Conservation (phyloP, 129 eudicot species). For the Saussurea involucrata region DNA sequence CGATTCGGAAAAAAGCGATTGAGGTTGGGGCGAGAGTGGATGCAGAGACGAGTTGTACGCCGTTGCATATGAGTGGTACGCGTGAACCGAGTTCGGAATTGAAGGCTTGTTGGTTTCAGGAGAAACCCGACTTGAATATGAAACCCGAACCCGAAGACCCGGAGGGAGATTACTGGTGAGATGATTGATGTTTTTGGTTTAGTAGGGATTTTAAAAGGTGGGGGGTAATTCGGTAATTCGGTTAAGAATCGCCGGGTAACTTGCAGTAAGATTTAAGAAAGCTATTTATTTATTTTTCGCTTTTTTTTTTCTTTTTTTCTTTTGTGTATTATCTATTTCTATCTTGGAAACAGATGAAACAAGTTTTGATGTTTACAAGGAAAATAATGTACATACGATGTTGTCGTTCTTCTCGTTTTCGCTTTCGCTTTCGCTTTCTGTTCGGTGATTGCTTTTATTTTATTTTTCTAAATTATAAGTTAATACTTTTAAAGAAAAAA, state of each 20-base stretch:
- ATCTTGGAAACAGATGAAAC: conserved; percentile 35
- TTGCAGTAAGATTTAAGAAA: neutral
- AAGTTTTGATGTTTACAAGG: conserved; percentile 41
- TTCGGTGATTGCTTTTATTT: neutral
- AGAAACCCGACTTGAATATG: conserved; percentile 76
- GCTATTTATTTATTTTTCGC: neutral
- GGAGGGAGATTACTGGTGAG: conserved; percentile 49
- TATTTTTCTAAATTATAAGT: neutral
- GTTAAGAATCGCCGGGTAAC: neutral
- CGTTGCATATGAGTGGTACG: conserved; percentile 19
- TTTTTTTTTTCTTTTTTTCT: neutral
- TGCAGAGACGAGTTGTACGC: conserved; percentile 42
- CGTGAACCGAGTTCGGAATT: conserved; percentile 5
- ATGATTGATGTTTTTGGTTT: neutral
- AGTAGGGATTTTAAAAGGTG: neutral
- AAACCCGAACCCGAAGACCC: conserved; percentile 83
- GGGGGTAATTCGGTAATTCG: neutral
- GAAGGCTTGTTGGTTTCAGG: conserved; percentile 57
- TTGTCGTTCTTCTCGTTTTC: conserved; percentile 10
- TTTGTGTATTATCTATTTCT: conserved; percentile 19
- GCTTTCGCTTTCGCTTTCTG: neutral
- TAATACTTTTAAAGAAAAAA: too few relatives aligned
- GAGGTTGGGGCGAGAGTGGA: conserved; percentile 92
- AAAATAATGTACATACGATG: conserved; percentile 27
- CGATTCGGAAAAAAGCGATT: conserved; percentile 66